phyloP scores from a whole-genome alignment of 2,329 filamentous ascomycete genomes.

The Sporothrix euskadiensis region DNA sequence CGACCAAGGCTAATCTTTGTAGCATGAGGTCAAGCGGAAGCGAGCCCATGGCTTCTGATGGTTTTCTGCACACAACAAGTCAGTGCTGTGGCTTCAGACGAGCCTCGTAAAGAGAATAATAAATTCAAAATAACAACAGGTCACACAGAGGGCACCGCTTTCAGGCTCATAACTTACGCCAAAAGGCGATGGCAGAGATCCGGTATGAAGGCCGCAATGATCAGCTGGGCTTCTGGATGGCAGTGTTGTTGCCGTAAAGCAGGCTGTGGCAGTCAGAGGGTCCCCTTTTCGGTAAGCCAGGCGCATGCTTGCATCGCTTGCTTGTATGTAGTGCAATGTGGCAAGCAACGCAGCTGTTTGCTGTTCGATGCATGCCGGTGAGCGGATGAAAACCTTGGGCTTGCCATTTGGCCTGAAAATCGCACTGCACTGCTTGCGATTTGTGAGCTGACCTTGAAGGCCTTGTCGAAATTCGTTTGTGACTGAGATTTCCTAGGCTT shows the following conservation, averaged over 20 bases:
- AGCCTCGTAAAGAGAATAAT: too few relatives aligned
- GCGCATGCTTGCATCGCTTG: slow-evolving; percentile 18
- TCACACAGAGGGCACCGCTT: background rate
- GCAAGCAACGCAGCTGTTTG: background rate
- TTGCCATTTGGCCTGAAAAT: background rate
- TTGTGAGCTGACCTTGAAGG: background rate
- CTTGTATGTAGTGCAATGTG: slow-evolving; percentile 18
- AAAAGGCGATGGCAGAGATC: background rate
- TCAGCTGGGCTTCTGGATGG: background rate
- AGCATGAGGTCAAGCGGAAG: background rate
- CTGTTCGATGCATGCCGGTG: background rate
- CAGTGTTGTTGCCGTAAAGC: background rate
- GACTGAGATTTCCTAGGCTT: background rate
- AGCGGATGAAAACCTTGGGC: background rate
- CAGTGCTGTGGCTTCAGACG: background rate
- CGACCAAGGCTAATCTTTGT: background rate
- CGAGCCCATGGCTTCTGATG: background rate
- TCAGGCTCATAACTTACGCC: slow-evolving; percentile 2
- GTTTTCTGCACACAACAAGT: background rate
- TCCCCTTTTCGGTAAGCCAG: background rate
- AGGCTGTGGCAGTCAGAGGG: background rate
- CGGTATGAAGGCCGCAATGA: slow-evolving; percentile 4
- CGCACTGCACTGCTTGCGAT: background rate
- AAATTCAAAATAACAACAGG: background rate
- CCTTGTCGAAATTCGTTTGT: background rate